Evolutionary conservation across 2,329 filamentous ascomycete genomes (phyloP), one percentile per base, ranked within the genome.

Genomic region (Phialophora expanda): DNA sequence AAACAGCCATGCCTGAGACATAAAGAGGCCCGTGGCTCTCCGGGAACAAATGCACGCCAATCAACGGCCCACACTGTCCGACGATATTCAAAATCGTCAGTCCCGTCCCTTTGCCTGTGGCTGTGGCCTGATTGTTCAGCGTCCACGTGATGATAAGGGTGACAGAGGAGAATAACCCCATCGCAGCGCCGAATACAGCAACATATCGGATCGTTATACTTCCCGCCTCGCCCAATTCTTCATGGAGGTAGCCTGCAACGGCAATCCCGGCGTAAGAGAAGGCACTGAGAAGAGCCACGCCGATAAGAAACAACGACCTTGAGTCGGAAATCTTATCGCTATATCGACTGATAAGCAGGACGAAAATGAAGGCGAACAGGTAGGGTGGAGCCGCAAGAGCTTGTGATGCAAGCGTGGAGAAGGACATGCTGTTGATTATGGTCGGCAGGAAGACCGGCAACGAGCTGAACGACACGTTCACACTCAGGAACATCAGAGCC

Each of bases 401-500:
- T 82, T 97, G 92, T 0, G 91, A 86, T 2, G 85, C 79, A 1
- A 90, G 78, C 0, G 85, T 78, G 41, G 86, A 83, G 78, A 92
- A 90, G 17, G 61, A 63, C 91, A 96, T 88, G 66, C 80, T 82
- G 67, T 56, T 55, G 55, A 96, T 84, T 68, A 96, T 92, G 26
- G 90, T 92, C 41, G 92, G 92, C 2, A 96, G 84, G 75, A 96
- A 96, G 56, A 95, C 91, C 2, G 93, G 93, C 75, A 96, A 87
- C 24, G 90, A 94, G 74, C 88, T 89, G 80, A 96, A 97, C 12
- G 92, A 90, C 76, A 96, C 90, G 78, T 97, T 96, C 74, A 90
- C 88, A 76, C 89, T 87, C 81, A 96, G 93, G 82, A 96, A 91
- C 86, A 96, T 96, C 72, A 86, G 78, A 28, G 92, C 89, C 4